Conservation (phyloP, 148 eudicot genomes). For the Oxyria digyna region DNA sequence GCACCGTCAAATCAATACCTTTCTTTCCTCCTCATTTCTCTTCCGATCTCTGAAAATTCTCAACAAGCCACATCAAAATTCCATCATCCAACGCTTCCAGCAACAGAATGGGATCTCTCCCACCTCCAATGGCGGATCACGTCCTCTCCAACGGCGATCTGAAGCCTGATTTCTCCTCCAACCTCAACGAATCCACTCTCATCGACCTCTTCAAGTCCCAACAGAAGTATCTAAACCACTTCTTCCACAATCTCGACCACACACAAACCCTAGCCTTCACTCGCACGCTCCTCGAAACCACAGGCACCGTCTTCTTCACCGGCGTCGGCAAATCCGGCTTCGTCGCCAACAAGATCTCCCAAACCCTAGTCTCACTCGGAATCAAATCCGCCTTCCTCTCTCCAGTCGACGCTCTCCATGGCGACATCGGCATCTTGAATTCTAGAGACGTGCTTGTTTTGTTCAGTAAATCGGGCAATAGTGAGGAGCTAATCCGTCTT, state of each 20-base stretch:
- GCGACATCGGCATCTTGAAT: slow-evolving; percentile 67
- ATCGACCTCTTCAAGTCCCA: slow-evolving; percentile 72
- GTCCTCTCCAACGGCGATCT: not conserved
- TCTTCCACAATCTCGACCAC: slow-evolving; percentile 62
- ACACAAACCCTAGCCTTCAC: slow-evolving; percentile 69
- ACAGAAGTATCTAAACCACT: slow-evolving; percentile 60
- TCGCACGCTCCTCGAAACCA: slow-evolving; percentile 44
- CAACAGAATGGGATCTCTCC: slow-evolving; percentile 8
- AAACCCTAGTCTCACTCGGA: slow-evolving; percentile 71
- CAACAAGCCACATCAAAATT: not conserved
- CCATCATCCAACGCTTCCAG: not conserved
- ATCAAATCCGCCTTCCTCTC: slow-evolving; percentile 62
- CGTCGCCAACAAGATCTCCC: slow-evolving; percentile 85
- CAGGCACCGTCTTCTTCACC: slow-evolving; percentile 72
- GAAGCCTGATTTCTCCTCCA: slow-evolving; percentile 2
- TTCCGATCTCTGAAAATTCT: not conserved
- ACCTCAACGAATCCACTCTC: slow-evolving; percentile 21
- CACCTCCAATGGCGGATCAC: slow-evolving; percentile 3
- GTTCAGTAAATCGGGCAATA: slow-evolving; percentile 75
- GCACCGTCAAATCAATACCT: slow-evolving; percentile 2
- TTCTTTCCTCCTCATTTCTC: not conserved
- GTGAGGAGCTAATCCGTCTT: slow-evolving; percentile 58
- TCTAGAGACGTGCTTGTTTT: slow-evolving; percentile 45
- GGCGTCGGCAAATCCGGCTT: slow-evolving; percentile 97
- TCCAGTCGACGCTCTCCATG: slow-evolving; percentile 85